These are phyloP conservation scores for Teunomyces tritomae DNA, from an alignment of 805 yeast species.

Conservation along the genomic window DNA sequence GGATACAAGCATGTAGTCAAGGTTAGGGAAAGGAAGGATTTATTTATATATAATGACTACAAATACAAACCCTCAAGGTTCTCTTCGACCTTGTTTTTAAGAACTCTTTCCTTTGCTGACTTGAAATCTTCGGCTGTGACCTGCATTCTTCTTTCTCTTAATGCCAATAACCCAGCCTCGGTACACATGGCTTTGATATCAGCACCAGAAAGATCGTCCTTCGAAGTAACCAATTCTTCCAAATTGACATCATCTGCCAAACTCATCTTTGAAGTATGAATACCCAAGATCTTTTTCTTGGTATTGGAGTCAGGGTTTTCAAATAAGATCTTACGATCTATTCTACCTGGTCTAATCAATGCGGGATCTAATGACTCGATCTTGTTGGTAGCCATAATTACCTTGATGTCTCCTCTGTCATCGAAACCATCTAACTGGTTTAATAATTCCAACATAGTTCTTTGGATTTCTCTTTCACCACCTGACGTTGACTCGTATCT, in stretches of 20 bases:
- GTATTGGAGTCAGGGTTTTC: slow-evolving; percentile 94
- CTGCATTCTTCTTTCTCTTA: slow-evolving; percentile 97
- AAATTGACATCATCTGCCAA: slow-evolving; percentile 83
- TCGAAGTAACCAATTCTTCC: slow-evolving; percentile 82
- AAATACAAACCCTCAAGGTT: slow-evolving; percentile 90
- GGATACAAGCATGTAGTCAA: not conserved
- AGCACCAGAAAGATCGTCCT: slow-evolving; percentile 95
- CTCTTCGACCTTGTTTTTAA: slow-evolving; percentile 96
- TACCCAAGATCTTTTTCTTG: slow-evolving; percentile 85
- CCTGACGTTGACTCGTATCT: slow-evolving; percentile 96
- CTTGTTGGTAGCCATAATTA: slow-evolving; percentile 96
- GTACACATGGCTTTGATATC: slow-evolving; percentile 97
- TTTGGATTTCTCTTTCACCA: slow-evolving; percentile 95
- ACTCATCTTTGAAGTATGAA: slow-evolving; percentile 93
- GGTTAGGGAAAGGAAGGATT: not conserved
- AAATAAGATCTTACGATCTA: slow-evolving; percentile 91
- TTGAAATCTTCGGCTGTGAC: slow-evolving; percentile 92
- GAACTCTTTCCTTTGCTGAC: slow-evolving; percentile 89
- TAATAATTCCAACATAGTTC: slow-evolving; percentile 94
- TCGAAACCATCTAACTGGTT: slow-evolving; percentile 97
- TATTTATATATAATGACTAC: slow-evolving; percentile 25
- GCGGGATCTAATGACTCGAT: slow-evolving; percentile 95
- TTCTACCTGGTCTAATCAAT: slow-evolving; percentile 93
- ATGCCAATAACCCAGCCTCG: slow-evolving; percentile 92
- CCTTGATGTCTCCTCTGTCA: slow-evolving; percentile 95